Evolutionary conservation across 805 yeast species (phyloP), one percentile per base, ranked within the genome.

Genomic region (Wickerhamomyces canadensis): DNA sequence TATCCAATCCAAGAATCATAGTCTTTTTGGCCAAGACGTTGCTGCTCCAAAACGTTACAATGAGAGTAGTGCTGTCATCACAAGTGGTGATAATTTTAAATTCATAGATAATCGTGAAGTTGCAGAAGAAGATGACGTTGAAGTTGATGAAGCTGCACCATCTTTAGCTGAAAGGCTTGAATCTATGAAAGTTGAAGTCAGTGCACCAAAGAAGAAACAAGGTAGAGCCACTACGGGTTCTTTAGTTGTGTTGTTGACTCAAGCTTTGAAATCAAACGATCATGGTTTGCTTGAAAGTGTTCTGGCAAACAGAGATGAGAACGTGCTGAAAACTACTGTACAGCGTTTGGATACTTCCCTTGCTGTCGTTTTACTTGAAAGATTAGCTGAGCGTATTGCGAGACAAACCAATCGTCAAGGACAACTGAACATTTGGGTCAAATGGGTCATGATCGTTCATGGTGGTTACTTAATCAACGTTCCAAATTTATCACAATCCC

Each of bases 221-320:
- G 72, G 74, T 43, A 70, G 69, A 38, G 75, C 78, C 16, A 72
- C 78, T 8, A 76, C 84, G 5, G 95, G 93, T 35, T 78, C 96
- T 2, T 74, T 89, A 42, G 77, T 96, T 2, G 79, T 84, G 1
- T 76, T 93, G n/a, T 68, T 93, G 31, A 69, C 89, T 12, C 98
- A 93, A 64, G 91, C 98, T 0, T 69, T 93, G 44, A 80, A 77
- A 51, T 80, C 94, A 16, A 85, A 84, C 52, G 99, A 93, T 57
- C 88, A 80, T 51, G 66, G 93, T 9, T 67, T 93, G 39, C 68
- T 93, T 44, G 98, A 93, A 58, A 77, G 86, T 3, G 95, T 95
- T 11, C 68, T 93, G 45, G 56, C 64, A 43, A 67, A 67, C 41
- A 57, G 70, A 17, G 78, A 76, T 45, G 74, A 75, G 34, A 65